Evolutionary conservation across 768 basidiomycete genomes (phyloP).

Genomic region (Boletus rufocinnamomeus): DNA sequence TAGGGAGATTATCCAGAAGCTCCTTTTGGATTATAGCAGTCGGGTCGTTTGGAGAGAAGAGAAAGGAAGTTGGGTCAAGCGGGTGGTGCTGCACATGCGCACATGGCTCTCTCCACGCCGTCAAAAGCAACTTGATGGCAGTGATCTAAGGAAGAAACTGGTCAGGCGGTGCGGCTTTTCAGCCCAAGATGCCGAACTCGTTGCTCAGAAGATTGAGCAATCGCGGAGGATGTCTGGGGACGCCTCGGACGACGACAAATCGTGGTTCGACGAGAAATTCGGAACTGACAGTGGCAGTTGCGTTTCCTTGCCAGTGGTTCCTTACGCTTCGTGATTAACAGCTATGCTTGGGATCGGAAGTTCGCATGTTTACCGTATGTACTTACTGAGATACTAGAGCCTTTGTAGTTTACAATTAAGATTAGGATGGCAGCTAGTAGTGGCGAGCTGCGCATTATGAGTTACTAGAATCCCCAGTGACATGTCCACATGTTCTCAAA

Average conservation of each 20-base stretch:
- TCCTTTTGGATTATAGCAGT: constrained; percentile 22
- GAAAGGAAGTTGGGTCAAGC: constrained; percentile 28
- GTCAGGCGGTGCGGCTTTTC: constrained; percentile 28
- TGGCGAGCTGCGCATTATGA: not conserved
- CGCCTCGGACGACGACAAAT: constrained; percentile 13
- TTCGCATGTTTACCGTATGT: not conserved
- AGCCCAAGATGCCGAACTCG: constrained; percentile 18
- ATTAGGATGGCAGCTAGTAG: no score
- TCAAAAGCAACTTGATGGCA: constrained; percentile 10
- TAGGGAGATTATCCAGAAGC: constrained; percentile 22
- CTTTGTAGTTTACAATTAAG: constrained; percentile 6
- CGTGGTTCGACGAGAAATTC: constrained; percentile 25
- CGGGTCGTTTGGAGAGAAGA: constrained; percentile 28
- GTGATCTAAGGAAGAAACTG: constrained; percentile 24
- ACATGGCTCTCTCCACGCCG: constrained; percentile 24
- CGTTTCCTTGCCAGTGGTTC: constrained; percentile 15
- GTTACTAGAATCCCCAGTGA: not conserved
- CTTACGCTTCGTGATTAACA: constrained; percentile 5
- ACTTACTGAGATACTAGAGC: not conserved
- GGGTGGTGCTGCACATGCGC: constrained; percentile 29
- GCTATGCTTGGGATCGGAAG: not conserved
- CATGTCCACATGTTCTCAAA: constrained; percentile 36
- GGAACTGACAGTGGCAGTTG: constrained; percentile 9
- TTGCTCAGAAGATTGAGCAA: constrained; percentile 24
- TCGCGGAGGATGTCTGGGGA: constrained; percentile 7